A percentile compares a stretch with the other conserved stretches of the same genome.
Evolutionary conservation across 2,329 filamentous ascomycete genomes (phyloP).

Genomic region (Aspergillus ustus): DNA sequence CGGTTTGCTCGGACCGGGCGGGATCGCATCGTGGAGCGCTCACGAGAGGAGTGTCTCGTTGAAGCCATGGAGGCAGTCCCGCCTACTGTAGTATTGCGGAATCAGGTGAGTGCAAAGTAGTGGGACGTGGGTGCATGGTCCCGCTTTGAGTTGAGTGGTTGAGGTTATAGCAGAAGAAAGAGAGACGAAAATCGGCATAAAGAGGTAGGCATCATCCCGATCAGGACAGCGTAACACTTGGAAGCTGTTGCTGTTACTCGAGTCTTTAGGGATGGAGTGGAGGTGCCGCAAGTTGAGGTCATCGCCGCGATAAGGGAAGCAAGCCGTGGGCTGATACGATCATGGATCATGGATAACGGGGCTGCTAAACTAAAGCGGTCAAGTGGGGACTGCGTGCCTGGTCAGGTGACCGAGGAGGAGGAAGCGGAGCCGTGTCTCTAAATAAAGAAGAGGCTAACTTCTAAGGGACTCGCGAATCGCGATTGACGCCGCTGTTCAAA

Average conservation of each 20-base stretch:
- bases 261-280: background rate
- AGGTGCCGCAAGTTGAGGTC: background rate
- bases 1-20: constrained; percentile 43
- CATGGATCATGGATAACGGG: too few species aligned
- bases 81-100: constrained; percentile 18
- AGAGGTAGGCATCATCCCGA: background rate
- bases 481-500: constrained; percentile 26
- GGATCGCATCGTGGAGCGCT: constrained; percentile 28
- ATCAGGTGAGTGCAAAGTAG: constrained; percentile 10
- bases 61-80: constrained; percentile 35
- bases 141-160: constrained; percentile 6
- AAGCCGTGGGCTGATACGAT: constrained; percentile 7
- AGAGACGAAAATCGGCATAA: background rate
- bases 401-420: constrained; percentile 21
- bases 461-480: too few species aligned
- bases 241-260: background rate
- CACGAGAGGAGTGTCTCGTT: constrained; percentile 27
- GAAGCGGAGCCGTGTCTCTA: constrained; percentile 27
- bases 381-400: constrained; percentile 7
- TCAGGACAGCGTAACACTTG: background rate
- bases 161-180: background rate
- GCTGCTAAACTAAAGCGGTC: constrained; percentile 32
- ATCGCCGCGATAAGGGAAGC: background rate
- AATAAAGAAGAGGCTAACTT: constrained; percentile 30
- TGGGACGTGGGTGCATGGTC: constrained; percentile 23